Conservation (phyloP, 2,329 filamentous ascomycete genomes). For the Neophaeococcomyces mojaviensis region DNA sequence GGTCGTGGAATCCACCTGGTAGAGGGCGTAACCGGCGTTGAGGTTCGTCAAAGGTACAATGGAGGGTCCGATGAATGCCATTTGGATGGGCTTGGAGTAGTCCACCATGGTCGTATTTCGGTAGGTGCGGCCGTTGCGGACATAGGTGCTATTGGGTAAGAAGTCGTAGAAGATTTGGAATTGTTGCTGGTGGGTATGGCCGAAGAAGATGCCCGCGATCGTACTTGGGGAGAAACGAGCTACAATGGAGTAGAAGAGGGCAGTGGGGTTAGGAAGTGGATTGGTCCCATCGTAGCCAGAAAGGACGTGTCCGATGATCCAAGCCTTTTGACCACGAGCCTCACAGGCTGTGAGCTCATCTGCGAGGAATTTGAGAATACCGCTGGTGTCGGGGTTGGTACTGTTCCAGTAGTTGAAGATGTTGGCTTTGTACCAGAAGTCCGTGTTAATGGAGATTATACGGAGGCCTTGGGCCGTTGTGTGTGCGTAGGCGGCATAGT, state of each 20-base stretch:
- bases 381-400: constrained; percentile 23
- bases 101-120: constrained; percentile 24
- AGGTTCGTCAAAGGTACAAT: constrained; percentile 25
- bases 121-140: constrained; percentile 1
- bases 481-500: constrained; percentile 22
- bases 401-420: constrained; percentile 24
- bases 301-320: constrained; percentile 25
- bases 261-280: constrained; percentile 22
- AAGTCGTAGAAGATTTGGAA: constrained; percentile 27
- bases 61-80: constrained; percentile 24
- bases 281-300: constrained; percentile 21
- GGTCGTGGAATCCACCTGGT: constrained; percentile 23
- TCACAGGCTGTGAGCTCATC: constrained; percentile 24
- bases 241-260: constrained; percentile 24
- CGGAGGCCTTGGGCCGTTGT: constrained; percentile 24
- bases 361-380: constrained; percentile 21
- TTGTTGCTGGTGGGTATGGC: constrained; percentile 25
- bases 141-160: constrained; percentile 13
- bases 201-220: constrained; percentile 15
- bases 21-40: constrained; percentile 25
- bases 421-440: constrained; percentile 25
- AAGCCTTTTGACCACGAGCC: constrained; percentile 21
- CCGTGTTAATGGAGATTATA: constrained; percentile 25
- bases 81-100: constrained; percentile 20
- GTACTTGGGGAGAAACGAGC: constrained; percentile 20